Conservation (phyloP, 192 early-diverging fungal genomes). For the Rhizophagus prolifer region DNA sequence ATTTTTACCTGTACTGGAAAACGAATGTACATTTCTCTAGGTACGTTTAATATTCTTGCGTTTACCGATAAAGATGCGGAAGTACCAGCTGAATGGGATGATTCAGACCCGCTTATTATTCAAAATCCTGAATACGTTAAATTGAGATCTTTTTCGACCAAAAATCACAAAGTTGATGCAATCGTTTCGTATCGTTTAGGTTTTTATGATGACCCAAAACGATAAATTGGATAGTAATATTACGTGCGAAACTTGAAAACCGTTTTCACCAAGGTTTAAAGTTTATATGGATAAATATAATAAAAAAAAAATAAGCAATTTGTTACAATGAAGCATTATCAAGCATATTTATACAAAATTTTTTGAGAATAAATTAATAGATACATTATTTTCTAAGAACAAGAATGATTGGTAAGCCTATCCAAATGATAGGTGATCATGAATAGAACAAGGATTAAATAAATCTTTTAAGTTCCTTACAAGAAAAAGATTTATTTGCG, state of each 20-base stretch:
- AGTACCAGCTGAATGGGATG: slow-evolving; percentile 83
- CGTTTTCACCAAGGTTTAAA: not conserved
- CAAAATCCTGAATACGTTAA: slow-evolving; percentile 82
- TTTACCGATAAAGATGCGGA: slow-evolving; percentile 86
- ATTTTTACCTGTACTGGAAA: slow-evolving; percentile 85
- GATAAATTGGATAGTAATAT: not conserved
- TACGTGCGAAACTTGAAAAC: not conserved
- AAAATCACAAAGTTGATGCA: slow-evolving; percentile 79
- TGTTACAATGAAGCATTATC: too few species aligned
- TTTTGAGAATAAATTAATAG: too few species aligned
- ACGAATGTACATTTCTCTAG: slow-evolving; percentile 70
- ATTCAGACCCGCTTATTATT: slow-evolving; percentile 78
- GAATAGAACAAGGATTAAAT: too few species aligned
- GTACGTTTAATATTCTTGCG: slow-evolving; percentile 88
- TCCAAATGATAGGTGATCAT: too few species aligned
- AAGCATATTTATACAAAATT: too few species aligned
- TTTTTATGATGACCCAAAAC: slow-evolving; percentile 7
- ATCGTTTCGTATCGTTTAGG: slow-evolving; percentile 80
- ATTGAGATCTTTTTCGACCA: slow-evolving; percentile 81
- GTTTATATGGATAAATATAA: too few species aligned
- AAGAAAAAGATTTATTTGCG: too few species aligned
- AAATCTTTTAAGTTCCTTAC: too few species aligned
- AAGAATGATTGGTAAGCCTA: too few species aligned
- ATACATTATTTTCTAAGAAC: too few species aligned
- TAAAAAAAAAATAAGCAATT: too few species aligned